These are phyloP conservation scores for Phoma sp. DNA, from an alignment of 2,329 filamentous ascomycete genomes.

Conservation along the genomic window DNA sequence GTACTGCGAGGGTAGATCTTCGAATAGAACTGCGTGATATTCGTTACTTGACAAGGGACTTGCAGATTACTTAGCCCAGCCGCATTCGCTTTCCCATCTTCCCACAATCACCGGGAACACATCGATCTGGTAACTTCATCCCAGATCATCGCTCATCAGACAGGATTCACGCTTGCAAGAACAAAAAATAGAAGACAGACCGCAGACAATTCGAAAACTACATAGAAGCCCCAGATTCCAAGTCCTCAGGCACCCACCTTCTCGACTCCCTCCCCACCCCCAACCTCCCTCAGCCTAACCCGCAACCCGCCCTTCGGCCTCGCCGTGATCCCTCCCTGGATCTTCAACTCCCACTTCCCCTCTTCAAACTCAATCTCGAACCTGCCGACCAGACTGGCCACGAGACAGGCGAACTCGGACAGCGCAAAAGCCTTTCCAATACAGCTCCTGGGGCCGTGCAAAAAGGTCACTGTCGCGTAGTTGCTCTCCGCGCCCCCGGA, in stretches of 20 bases:
- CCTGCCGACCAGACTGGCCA: constrained; percentile 76
- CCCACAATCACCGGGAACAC: too few relatives aligned
- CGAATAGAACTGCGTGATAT: too few relatives aligned
- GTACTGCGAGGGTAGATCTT: too few relatives aligned
- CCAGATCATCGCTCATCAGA: too few relatives aligned
- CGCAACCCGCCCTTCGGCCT: constrained; percentile 75
- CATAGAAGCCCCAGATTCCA: too few relatives aligned
- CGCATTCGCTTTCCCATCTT: too few relatives aligned
- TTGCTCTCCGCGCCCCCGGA: constrained; percentile 77
- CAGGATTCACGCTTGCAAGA: too few relatives aligned
- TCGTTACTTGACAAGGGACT: too few relatives aligned
- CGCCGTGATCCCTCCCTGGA: constrained; percentile 74
- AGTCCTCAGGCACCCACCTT: not conserved
- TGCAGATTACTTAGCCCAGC: too few relatives aligned
- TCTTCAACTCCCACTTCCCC: constrained; percentile 61
- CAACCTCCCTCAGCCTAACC: constrained; percentile 63
- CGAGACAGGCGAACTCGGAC: constrained; percentile 81
- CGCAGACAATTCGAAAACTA: too few relatives aligned
- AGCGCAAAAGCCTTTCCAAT: constrained; percentile 83
- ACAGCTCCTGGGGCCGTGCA: constrained; percentile 85
- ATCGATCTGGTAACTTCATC: too few relatives aligned
- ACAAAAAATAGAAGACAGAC: too few relatives aligned
- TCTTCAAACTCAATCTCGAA: constrained; percentile 75
- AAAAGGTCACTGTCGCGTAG: constrained; percentile 79
- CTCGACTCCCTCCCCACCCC: constrained; percentile 12